Evolutionary conservation across 805 yeast species (phyloP).

Genomic region (Hanseniaspora hatyaiensis): DNA sequence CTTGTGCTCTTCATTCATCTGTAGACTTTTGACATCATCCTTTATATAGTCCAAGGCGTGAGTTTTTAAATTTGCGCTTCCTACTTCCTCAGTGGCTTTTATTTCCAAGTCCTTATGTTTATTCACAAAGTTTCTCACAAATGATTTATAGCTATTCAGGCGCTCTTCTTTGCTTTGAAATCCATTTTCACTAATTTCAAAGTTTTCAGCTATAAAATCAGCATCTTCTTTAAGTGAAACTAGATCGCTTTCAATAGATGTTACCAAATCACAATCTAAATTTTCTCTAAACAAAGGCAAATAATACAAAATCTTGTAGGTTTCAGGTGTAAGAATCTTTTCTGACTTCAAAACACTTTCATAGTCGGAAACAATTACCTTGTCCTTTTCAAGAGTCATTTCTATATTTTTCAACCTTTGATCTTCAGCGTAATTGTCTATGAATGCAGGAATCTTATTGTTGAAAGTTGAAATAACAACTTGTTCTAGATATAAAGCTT

Average conservation of each 20-base stretch:
- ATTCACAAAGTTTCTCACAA: background rate
- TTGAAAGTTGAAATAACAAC: background rate
- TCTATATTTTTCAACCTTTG: background rate
- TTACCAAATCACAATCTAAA: background rate
- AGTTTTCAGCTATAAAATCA: slow-evolving; percentile 24
- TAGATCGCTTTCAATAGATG: background rate
- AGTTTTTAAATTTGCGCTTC: background rate
- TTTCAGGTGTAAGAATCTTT: background rate
- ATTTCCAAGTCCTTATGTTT: background rate
- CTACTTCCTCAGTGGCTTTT: background rate
- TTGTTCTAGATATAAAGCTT: background rate
- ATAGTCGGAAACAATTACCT: background rate
- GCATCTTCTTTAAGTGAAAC: background rate
- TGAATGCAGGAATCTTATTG: background rate
- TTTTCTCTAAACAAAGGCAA: background rate
- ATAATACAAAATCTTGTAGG: slow-evolving; percentile 1
- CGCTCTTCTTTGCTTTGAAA: background rate
- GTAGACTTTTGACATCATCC: background rate
- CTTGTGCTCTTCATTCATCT: background rate
- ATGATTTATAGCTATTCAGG: background rate
- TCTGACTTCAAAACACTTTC: background rate
- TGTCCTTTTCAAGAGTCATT: background rate
- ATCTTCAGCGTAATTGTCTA: background rate
- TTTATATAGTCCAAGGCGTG: background rate
- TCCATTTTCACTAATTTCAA: slow-evolving; percentile 19